phyloP scores from a whole-genome alignment of 1,139 yeast species.

The Arxiozyma telluris region DNA sequence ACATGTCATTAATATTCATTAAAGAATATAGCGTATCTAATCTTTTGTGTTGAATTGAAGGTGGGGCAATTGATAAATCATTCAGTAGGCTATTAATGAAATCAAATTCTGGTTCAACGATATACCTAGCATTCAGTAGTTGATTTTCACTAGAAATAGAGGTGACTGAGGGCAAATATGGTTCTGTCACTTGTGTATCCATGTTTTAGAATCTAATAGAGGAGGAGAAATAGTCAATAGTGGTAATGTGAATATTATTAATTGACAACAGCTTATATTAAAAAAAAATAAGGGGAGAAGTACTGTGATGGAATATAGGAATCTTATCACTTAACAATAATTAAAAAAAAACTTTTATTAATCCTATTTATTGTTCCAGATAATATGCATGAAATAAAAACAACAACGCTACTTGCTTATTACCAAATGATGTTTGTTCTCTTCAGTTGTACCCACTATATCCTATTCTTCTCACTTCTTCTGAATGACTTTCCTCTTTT shows the following conservation, averaged over 20 bases:
- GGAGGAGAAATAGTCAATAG: background rate
- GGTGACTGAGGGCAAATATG: background rate
- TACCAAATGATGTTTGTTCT: background rate
- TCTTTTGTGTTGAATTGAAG: slow-evolving; percentile 11
- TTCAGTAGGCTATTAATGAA: slow-evolving; percentile 3
- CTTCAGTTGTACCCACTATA: background rate
- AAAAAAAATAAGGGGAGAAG: background rate
- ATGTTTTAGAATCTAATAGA: background rate
- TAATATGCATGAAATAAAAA: too few species aligned
- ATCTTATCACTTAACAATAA: background rate
- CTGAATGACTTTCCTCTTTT: background rate
- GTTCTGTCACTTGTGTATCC: background rate
- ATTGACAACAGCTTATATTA: too few species aligned
- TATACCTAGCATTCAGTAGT: background rate
- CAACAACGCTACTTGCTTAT: background rate
- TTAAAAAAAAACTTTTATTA: too few species aligned
- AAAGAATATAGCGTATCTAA: slow-evolving; percentile 20
- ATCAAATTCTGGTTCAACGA: slow-evolving; percentile 7
- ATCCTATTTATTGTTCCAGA: background rate
- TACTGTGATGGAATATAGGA: background rate
- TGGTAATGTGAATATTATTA: background rate
- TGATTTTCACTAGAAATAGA: background rate
- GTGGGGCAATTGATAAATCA: slow-evolving; percentile 7
- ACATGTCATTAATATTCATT: slow-evolving; percentile 16
- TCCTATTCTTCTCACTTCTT: background rate